Conservation (phyloP, 495 filamentous ascomycete species). For the Aspergillus affinis region DNA sequence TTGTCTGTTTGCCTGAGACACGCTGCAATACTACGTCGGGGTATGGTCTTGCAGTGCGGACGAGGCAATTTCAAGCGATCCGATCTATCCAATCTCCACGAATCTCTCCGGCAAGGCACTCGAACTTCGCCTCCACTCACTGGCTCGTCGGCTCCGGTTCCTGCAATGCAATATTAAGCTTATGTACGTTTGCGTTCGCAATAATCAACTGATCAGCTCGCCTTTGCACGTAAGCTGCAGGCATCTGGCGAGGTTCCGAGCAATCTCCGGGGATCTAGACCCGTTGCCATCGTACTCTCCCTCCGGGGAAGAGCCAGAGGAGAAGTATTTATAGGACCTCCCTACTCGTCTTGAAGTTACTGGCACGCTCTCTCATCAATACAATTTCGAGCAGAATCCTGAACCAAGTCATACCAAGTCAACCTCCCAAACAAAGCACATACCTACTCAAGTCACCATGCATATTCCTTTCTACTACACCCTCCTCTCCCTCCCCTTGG, state of each 20-base stretch:
- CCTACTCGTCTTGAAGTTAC: background rate
- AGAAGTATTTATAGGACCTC: background rate
- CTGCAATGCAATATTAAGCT: background rate
- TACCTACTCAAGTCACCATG: background rate
- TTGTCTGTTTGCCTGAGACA: background rate
- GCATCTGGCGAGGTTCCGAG: background rate
- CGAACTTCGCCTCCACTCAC: background rate
- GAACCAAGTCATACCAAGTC: background rate
- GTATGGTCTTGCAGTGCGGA: background rate
- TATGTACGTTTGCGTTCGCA: background rate
- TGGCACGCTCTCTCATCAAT: background rate
- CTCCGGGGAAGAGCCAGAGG: background rate
- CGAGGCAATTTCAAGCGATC: background rate
- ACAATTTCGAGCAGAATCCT: background rate
- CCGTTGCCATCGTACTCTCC: background rate
- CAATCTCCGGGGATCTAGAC: background rate
- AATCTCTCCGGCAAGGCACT: no score
- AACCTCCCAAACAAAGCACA: background rate
- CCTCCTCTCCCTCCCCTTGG: background rate
- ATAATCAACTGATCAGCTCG: background rate
- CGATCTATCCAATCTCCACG: background rate
- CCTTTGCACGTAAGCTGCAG: background rate
- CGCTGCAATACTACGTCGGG: slow-evolving; percentile 3
- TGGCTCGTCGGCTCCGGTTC: background rate
- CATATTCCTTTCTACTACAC: background rate